These are phyloP conservation scores for Apophysomyces sp. DNA, from an alignment of 371 early-diverging fungal genomes.

Conservation along the genomic window DNA sequence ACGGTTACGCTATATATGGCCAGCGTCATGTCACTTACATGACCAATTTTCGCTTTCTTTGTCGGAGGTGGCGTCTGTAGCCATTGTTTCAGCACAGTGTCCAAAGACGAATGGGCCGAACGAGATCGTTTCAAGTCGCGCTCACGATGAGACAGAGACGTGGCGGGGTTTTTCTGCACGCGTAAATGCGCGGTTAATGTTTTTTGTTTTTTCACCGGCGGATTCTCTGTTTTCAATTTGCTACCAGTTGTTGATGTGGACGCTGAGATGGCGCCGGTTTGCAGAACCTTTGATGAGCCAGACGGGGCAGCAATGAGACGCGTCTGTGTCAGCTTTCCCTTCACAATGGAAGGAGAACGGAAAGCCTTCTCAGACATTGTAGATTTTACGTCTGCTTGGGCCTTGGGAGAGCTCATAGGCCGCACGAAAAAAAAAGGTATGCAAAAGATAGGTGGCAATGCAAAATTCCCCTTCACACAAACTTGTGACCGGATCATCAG, in stretches of 20 bases:
- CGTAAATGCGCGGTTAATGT: neutral
- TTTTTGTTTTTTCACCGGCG: neutral
- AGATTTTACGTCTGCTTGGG: neutral
- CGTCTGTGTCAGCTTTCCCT: neutral
- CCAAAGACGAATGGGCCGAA: constrained; percentile 26
- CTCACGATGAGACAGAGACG: neutral
- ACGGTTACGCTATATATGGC: no score
- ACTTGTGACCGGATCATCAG: neutral
- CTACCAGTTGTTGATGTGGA: neutral
- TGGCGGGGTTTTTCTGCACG: neutral
- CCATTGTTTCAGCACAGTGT: constrained; percentile 34
- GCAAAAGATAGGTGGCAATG: neutral
- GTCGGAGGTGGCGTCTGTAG: constrained; percentile 20
- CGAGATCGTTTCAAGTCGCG: constrained; percentile 24
- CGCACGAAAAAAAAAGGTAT: neutral
- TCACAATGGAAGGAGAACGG: neutral
- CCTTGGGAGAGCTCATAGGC: neutral
- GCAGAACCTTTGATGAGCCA: neutral
- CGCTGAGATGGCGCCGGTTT: neutral
- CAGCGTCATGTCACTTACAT: neutral
- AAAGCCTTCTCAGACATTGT: neutral
- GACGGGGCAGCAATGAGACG: neutral
- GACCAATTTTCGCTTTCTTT: neutral
- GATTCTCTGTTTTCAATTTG: neutral
- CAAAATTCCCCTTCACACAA: neutral